phyloP scores from a whole-genome alignment of 352 stramenopile species.

The Paralagenidium karlingii region DNA sequence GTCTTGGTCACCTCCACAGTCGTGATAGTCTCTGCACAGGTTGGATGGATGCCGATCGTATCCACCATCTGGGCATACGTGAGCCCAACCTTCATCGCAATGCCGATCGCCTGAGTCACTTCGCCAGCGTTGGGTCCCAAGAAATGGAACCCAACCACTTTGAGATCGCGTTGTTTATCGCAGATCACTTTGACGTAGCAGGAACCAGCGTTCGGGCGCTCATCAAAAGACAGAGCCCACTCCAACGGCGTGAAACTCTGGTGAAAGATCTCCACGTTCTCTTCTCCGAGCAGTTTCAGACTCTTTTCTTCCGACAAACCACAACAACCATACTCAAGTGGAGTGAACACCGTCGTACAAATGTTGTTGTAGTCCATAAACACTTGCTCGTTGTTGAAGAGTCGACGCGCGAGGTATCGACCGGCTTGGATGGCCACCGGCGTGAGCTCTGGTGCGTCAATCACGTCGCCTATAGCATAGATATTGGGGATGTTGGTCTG shows the following conservation, averaged over 20 bases:
- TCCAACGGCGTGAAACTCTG: constrained; percentile 95
- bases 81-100: constrained; percentile 91
- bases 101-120: constrained; percentile 88
- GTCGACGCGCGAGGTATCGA: constrained; percentile 77
- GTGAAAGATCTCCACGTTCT: constrained; percentile 93
- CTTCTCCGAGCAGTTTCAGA: constrained; percentile 75
- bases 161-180: constrained; percentile 74
- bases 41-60: constrained; percentile 96
- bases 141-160: constrained; percentile 96
- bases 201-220: constrained; percentile 41
- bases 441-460: constrained; percentile 95
- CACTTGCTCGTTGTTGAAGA: constrained; percentile 75
- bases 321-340: constrained; percentile 95
- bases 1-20: constrained; percentile 91
- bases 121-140: constrained; percentile 97
- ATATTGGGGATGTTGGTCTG: constrained; percentile 92
- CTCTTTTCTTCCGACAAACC: constrained; percentile 95
- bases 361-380: constrained; percentile 92
- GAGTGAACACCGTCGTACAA: constrained; percentile 91
- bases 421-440: constrained; percentile 96
- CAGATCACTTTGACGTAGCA: constrained; percentile 95
- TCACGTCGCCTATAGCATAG: constrained; percentile 96
- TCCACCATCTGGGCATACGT: constrained; percentile 89
- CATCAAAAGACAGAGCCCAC: constrained; percentile 79
- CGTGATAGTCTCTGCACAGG: constrained; percentile 92